These are phyloP conservation scores for Pichia californica DNA, from an alignment of 805 yeast species.

Conservation along the genomic window DNA sequence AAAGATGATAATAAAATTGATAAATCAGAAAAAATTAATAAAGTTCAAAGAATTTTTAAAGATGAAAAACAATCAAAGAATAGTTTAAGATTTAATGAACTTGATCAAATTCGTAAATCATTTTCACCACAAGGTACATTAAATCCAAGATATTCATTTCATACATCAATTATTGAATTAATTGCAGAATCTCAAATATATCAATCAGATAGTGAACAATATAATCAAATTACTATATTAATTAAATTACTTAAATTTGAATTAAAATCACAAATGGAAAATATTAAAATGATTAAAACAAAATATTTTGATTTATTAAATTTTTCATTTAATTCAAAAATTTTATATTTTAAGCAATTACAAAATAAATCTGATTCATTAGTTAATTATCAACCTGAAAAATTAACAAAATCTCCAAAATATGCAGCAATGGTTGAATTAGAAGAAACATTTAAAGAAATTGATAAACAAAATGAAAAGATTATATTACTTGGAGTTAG, in stretches of 20 bases:
- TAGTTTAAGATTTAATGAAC: not conserved
- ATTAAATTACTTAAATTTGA: constrained; percentile 23
- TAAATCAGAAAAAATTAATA: not conserved
- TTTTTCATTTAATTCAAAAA: constrained; percentile 67
- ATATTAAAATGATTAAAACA: constrained; percentile 35
- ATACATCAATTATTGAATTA: constrained; percentile 18
- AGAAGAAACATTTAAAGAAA: constrained; percentile 12
- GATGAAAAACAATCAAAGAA: not conserved
- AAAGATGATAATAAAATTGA: not conserved
- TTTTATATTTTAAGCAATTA: constrained; percentile 75
- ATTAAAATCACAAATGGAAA: constrained; percentile 39
- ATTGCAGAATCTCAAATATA: constrained; percentile 15
- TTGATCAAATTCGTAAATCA: constrained; percentile 24
- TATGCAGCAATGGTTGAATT: constrained; percentile 18
- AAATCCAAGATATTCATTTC: constrained; percentile 23
- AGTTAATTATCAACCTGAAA: constrained; percentile 37
- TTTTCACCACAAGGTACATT: constrained; percentile 30
- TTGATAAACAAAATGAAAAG: constrained; percentile 12
- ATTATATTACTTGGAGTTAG: constrained; percentile 30
- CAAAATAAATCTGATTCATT: constrained; percentile 86
- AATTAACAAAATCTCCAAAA: constrained; percentile 14
- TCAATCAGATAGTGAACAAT: constrained; percentile 1
- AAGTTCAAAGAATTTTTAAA: constrained; percentile 1
- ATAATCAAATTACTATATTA: constrained; percentile 1
- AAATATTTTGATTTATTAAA: constrained; percentile 49